Base-by-base conservation (phyloP, 2,329 filamentous ascomycete species). In the Claviceps fusiformis region DNA sequence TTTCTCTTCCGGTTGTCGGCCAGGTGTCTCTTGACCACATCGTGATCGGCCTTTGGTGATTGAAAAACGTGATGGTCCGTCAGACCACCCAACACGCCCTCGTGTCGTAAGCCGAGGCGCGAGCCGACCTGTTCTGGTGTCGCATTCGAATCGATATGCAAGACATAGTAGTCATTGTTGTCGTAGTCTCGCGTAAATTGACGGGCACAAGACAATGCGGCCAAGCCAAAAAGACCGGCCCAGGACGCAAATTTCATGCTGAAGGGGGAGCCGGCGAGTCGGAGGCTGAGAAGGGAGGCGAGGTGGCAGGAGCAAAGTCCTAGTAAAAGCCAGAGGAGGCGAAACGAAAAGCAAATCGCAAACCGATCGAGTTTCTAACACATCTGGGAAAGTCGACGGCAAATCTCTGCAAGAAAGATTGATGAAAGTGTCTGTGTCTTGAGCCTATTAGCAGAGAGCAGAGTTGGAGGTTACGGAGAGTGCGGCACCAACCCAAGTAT, bases 141-240 rank as follows among this genome's bases (percentile, higher is more conserved):
- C 7, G 80, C 75, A 43, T 79, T 75, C 13, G 80, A 73, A 57
- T 86, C 81, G 64, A 98, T 79, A 61, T 96, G 87, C 50, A 98
- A 77, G 60, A 95, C 90, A 68, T 97, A 96, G 73, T 95, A 97
- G 70, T 98, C 92, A 70, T 90, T 82, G 44, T 80, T 77, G 52
- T 86, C 80, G 75, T 95, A 88, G 65, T 93, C 80, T 62, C 87
- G 85, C 59, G 77, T 73, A 52, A 75, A 73, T 48, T 81, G 68
- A 49, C 75, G 68, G 35, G 77, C 73, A 56, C 74, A 70, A 58
- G 75, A 69, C 64, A 77, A 64, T 57, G 69, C 70, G 57, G 77
- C 71, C 50, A 82, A 70, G 69, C 78, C 73, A 54, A 76, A 68
- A 52, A 81, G 71, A 68, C 77, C 73, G 56, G 86, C 64, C 53